Conservation (phyloP, 441 rosid genomes). For the Melastoma candidum region DNA sequence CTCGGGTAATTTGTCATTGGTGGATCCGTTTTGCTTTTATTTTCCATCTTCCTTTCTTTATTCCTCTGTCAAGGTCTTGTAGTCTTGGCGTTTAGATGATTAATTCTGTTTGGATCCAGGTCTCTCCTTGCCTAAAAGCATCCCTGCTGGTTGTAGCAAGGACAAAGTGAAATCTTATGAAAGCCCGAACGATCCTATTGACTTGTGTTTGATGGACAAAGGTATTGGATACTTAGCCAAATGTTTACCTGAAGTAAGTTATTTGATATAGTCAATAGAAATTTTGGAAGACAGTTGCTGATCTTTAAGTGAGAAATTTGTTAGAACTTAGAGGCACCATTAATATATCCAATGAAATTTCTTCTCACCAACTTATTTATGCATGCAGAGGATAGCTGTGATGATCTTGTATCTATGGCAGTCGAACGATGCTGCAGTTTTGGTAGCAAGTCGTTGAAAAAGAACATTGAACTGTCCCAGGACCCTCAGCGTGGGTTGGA, state of each 20-base stretch:
- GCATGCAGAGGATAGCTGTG: conserved; percentile 45
- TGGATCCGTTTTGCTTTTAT: not conserved
- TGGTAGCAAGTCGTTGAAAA: conserved; percentile 28
- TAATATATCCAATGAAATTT: no score
- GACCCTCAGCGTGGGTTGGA: conserved; percentile 31
- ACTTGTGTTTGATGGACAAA: conserved; percentile 27
- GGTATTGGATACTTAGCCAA: conserved; percentile 31
- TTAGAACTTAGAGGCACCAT: no score
- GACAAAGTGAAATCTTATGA: conserved; percentile 27
- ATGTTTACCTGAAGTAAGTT: no score
- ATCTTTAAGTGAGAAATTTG: no score
- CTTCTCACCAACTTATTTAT: conserved; percentile 2
- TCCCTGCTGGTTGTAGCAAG: conserved; percentile 20
- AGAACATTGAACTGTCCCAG: conserved; percentile 35
- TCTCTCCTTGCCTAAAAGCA: conserved; percentile 32
- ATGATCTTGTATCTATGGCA: conserved; percentile 44
- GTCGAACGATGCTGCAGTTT: conserved; percentile 30
- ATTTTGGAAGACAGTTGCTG: no score
- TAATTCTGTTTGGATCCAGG: conserved; percentile 24
- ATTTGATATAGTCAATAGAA: no score
- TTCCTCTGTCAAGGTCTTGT: not conserved
- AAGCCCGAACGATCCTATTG: conserved; percentile 25
- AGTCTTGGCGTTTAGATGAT: not conserved
- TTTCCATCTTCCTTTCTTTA: conserved; percentile 1
- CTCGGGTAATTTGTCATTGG: conserved; percentile 45